Base-by-base conservation (phyloP, 169 alveolate species). In the Cyclospora cayetanensis region DNA sequence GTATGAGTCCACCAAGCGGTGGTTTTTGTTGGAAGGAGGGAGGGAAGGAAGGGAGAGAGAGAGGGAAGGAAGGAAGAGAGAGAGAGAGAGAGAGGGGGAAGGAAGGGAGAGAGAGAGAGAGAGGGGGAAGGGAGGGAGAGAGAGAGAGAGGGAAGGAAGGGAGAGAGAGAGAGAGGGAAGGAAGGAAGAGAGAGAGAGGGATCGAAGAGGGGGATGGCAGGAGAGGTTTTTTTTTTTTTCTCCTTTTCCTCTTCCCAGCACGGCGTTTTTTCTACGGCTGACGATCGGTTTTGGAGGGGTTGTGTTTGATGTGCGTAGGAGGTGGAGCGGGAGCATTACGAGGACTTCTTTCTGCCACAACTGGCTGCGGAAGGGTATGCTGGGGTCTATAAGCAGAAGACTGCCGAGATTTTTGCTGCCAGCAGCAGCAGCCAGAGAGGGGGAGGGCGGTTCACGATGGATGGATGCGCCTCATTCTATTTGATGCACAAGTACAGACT, bases 381-480 rank as follows among this genome's bases (percentile, higher is more conserved):
- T 68, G 97, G 97, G 4, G 94, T 92, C 11, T 95, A 95, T 82
- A 95, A 95, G 46, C 97, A 95, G 76, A 95, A 95, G 90, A 94
- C 97, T 27, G 94, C 95, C 60, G 96, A 95, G 88, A 93, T 95
- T 27, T 95, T 95, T 60, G 41, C 89, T n/a, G 60, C 60, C 15
- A 93, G 96, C 0, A 93, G 96, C 2, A 94, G 96, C 34, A 96
- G 97, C 41, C 94, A 93, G 86, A 93, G 94, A 43, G 93, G 94
- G 65, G 97, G 96, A 42, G 97, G 96, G 25, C 93, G 91, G 80
- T 94, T 89, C 83, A 94, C 96, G n/a, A 94, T 92, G 93, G 96
- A 94, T 65, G 96, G 97, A 18, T 94, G 96, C 89, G 97, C 97
- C 22, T 94, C 96, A 2, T 95, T 95, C 83, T 95, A 92, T 77